phyloP scores from a whole-genome alignment of 441 rosid species.

The Raphanus hybrid region DNA sequence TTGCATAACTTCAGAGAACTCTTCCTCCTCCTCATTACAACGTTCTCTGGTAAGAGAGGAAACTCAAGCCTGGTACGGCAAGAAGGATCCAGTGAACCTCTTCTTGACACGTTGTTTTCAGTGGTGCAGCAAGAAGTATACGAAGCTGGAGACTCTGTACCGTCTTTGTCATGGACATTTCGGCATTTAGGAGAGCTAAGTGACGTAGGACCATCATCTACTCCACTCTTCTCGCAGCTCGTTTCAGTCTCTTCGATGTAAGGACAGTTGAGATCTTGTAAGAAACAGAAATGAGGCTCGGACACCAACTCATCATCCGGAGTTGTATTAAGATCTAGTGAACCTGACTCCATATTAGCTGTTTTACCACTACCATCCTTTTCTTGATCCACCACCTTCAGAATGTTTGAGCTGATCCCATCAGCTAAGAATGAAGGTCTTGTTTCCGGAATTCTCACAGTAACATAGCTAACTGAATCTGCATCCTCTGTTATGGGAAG shows the following conservation, averaged over 20 bases:
- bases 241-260: slow-evolving; percentile 35
- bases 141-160: slow-evolving; percentile 51
- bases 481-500: slow-evolving; percentile 34
- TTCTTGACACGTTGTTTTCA: slow-evolving; percentile 47
- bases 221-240: slow-evolving; percentile 49
- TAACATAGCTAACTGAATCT: slow-evolving; percentile 37
- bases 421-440: slow-evolving; percentile 12
- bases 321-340: slow-evolving; percentile 59
- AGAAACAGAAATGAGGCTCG: slow-evolving; percentile 37
- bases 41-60: slow-evolving; percentile 20
- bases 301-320: slow-evolving; percentile 42
- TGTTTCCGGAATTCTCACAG: slow-evolving; percentile 37
- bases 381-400: slow-evolving; percentile 16
- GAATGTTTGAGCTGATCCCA: slow-evolving; percentile 13
- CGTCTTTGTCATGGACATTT: slow-evolving; percentile 42
- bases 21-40: slow-evolving; percentile 35
- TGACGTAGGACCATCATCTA: slow-evolving; percentile 43
- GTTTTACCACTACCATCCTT: slow-evolving; percentile 7
- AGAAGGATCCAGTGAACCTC: slow-evolving; percentile 35
- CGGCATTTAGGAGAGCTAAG: slow-evolving; percentile 45
- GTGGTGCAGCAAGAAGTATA: slow-evolving; percentile 57
- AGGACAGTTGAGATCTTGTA: slow-evolving; percentile 43
- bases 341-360: slow-evolving; percentile 29
- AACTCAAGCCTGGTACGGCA: slow-evolving; percentile 43
- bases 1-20: slow-evolving; percentile 46